Conservation (phyloP, 2,329 filamentous ascomycete species). For the Claviceps sp. region DNA sequence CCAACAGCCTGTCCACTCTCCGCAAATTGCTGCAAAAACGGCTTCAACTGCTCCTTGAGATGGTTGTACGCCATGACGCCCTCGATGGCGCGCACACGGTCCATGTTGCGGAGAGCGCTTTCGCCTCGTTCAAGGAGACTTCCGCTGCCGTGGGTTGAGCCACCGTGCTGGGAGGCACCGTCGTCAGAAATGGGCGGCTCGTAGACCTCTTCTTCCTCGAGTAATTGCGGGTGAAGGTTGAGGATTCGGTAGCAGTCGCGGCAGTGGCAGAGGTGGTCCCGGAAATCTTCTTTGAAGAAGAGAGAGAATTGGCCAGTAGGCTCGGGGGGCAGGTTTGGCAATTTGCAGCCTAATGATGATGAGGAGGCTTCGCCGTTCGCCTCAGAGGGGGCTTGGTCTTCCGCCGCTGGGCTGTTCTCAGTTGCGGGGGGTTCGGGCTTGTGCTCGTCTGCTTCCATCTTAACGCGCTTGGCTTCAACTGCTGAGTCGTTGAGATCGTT, state of each 20-base stretch:
- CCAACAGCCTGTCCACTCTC: slow-evolving; percentile 79
- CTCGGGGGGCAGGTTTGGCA: slow-evolving; percentile 40
- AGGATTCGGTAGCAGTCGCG: slow-evolving; percentile 64
- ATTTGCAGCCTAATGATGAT: slow-evolving; percentile 37
- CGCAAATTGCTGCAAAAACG: slow-evolving; percentile 86
- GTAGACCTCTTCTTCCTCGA: slow-evolving; percentile 90
- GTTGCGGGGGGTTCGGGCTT: not conserved
- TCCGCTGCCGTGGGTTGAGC: slow-evolving; percentile 55
- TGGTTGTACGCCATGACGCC: slow-evolving; percentile 98
- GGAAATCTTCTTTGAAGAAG: slow-evolving; percentile 70
- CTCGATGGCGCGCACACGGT: slow-evolving; percentile 85
- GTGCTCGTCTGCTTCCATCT: slow-evolving; percentile 23
- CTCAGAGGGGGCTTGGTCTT: not conserved
- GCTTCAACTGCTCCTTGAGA: slow-evolving; percentile 88
- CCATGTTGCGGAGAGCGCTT: slow-evolving; percentile 79
- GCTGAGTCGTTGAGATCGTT: slow-evolving; percentile 28
- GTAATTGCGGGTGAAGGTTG: slow-evolving; percentile 59
- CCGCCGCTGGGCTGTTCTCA: not conserved
- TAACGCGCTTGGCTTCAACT: slow-evolving; percentile 36
- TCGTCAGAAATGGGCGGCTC: slow-evolving; percentile 72
- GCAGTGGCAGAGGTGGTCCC: slow-evolving; percentile 72
- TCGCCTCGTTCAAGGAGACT: slow-evolving; percentile 85
- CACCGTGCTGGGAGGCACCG: slow-evolving; percentile 37
- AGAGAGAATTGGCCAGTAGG: slow-evolving; percentile 57
- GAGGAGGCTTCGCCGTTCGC: slow-evolving; percentile 6